Base-by-base conservation (phyloP, 2,329 filamentous ascomycete genomes). In the Tolypocladium capitatum region DNA sequence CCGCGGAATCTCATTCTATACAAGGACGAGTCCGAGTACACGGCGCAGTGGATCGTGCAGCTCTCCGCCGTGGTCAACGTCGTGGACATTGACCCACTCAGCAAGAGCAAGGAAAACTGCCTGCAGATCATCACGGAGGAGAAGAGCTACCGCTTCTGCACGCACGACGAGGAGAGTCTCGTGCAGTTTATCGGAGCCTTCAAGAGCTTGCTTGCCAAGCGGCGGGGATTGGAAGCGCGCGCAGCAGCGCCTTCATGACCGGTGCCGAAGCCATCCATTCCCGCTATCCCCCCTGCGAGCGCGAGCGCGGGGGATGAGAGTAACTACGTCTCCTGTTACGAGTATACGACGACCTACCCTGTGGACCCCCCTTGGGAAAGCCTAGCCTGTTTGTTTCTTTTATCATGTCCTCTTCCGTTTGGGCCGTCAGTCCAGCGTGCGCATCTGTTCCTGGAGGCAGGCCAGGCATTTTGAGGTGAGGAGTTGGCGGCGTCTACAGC, bases 121-220 rank as follows among this genome's bases (percentile, higher is more conserved):
- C 74, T 97, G 62, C 91, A 97, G 65, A 77, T 97, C 57, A 95
- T 98, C 59, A 86, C 85, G 33, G 91, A 96, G 58, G 91, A 97
- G 61, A 92, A 88, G 67, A 85, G 78, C 48, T 86, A 83, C 57
- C 78, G 83, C 30, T 84, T 92, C 54, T 86, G 83, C 60, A 80
- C 89, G 0, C 72, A 78, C 20, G 81, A 87, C 58, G 92, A 98
- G 63, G 88, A 96, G 58, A 74, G 76, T 1, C 70, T 97, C 48
- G 81, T 90, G 35, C 84, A 83, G 54, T 94, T 88, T 69, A 73
- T 98, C 1, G 92, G 91, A 2, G 86, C 89, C 0, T 81, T 96
- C 68, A 97, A 97, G 69, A 95, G 89, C 61, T 68, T 91, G 49
- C 68, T 92, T 36, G 77, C 81, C 35, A 88, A 82, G 68, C 72